phyloP scores from a whole-genome alignment of 106 monocot species.

The Chionographis japonica region DNA sequence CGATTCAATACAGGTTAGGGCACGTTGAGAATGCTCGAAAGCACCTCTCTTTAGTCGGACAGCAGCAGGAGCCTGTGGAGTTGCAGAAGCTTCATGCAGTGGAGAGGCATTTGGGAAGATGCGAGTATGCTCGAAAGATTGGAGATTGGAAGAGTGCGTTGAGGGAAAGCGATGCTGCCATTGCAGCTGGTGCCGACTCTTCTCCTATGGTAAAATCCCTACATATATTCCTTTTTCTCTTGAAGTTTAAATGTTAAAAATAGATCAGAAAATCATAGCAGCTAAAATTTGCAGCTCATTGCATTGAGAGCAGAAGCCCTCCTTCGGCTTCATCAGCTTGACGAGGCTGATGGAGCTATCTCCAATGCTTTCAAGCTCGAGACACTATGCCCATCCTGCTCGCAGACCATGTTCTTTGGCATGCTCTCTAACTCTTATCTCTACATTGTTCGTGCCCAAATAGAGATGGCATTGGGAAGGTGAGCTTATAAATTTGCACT shows the following conservation, averaged over 20 bases:
- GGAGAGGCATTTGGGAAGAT: conserved; percentile 47
- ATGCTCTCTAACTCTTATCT: conserved; percentile 46
- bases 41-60: conserved; percentile 29
- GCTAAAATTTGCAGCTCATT: conserved; percentile 31
- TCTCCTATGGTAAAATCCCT: conserved; percentile 34
- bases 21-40: conserved; percentile 51
- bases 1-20: conserved; percentile 45
- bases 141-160: conserved; percentile 56
- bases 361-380: conserved; percentile 39
- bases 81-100: conserved; percentile 50
- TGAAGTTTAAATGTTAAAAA: not conserved
- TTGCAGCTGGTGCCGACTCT: conserved; percentile 58
- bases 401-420: conserved; percentile 33
- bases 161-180: conserved; percentile 56
- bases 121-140: conserved; percentile 35
- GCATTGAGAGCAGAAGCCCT: conserved; percentile 59
- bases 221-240: not conserved
- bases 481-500: conserved; percentile 13
- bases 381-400: conserved; percentile 12
- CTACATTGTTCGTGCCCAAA: conserved; percentile 50
- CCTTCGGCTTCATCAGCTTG: conserved; percentile 48
- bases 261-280: not conserved
- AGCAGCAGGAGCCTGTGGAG: conserved; percentile 40
- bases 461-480: conserved; percentile 80
- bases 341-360: conserved; percentile 44